A percentile compares a stretch with the other conserved stretches of the same genome.
Conservation (phyloP, 805 yeast species). For the Clavispora asparagi region DNA sequence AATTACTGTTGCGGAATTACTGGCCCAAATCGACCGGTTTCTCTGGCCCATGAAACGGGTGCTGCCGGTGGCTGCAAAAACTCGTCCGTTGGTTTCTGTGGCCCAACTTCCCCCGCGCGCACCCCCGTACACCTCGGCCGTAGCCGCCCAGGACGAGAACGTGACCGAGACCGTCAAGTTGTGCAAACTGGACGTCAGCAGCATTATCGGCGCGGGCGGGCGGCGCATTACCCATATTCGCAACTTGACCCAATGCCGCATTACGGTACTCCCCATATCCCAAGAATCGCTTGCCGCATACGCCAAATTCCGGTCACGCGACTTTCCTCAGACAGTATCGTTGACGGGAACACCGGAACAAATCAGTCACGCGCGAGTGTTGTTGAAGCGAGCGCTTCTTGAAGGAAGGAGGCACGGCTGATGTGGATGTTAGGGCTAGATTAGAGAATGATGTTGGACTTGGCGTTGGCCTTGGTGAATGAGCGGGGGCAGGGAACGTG, state of each 20-base stretch:
- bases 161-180: slow-evolving; percentile 10
- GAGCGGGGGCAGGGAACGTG: no score
- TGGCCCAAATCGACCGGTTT: neutral
- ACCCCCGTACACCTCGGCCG: neutral
- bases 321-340: slow-evolving; percentile 9
- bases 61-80: neutral
- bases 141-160: neutral
- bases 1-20: neutral
- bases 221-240: slow-evolving; percentile 6
- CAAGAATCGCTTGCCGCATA: slow-evolving; percentile 5
- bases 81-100: neutral
- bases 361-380: neutral
- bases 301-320: slow-evolving; percentile 5
- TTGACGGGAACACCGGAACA: slow-evolving; percentile 9
- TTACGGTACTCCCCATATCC: slow-evolving; percentile 10
- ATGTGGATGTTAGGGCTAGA: neutral
- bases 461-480: no score
- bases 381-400: neutral
- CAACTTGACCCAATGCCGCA: slow-evolving; percentile 8
- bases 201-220: slow-evolving; percentile 10
- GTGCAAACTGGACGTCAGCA: slow-evolving; percentile 9
- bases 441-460: no score
- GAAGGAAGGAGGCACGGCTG: neutral
- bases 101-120: neutral
- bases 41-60: neutral